Conservation (phyloP, 2,329 filamentous ascomycete species). For the Aspergillus fischeri region DNA sequence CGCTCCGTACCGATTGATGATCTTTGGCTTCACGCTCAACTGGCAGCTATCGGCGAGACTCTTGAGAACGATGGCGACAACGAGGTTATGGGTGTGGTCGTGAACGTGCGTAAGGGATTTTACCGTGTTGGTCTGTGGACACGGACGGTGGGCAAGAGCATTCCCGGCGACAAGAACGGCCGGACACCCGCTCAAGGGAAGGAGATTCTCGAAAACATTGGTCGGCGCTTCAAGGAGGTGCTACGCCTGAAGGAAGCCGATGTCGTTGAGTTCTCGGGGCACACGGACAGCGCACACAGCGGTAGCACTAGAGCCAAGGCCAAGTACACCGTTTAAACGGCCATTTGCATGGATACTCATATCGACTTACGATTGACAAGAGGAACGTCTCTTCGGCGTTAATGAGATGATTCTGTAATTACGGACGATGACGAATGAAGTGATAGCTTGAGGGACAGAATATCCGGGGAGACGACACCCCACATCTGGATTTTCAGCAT, state of each 20-base stretch:
- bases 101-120: slow-evolving; percentile 98
- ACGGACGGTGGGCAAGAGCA: slow-evolving; percentile 81
- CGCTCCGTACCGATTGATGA: slow-evolving; percentile 86
- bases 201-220: slow-evolving; percentile 79
- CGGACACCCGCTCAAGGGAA: slow-evolving; percentile 76
- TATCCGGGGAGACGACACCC: slow-evolving; percentile 6
- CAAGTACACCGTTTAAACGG: slow-evolving; percentile 74
- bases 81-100: slow-evolving; percentile 98
- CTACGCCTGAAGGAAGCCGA: slow-evolving; percentile 74
- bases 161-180: slow-evolving; percentile 71
- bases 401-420: slow-evolving; percentile 14
- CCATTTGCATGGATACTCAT: background rate
- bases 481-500: slow-evolving; percentile 13
- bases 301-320: slow-evolving; percentile 95
- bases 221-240: slow-evolving; percentile 87
- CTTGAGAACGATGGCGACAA: slow-evolving; percentile 89
- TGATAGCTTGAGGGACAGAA: slow-evolving; percentile 9
- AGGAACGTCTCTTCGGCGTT: slow-evolving; percentile 12
- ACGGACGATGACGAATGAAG: slow-evolving; percentile 16
- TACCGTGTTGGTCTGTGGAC: slow-evolving; percentile 98
- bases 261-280: slow-evolving; percentile 88
- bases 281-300: slow-evolving; percentile 87
- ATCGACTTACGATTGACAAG: slow-evolving; percentile 15
- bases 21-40: slow-evolving; percentile 95
- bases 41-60: slow-evolving; percentile 94